Conservation (phyloP, 495 filamentous ascomycete genomes). For the Melanomma pulvis-pyrius region DNA sequence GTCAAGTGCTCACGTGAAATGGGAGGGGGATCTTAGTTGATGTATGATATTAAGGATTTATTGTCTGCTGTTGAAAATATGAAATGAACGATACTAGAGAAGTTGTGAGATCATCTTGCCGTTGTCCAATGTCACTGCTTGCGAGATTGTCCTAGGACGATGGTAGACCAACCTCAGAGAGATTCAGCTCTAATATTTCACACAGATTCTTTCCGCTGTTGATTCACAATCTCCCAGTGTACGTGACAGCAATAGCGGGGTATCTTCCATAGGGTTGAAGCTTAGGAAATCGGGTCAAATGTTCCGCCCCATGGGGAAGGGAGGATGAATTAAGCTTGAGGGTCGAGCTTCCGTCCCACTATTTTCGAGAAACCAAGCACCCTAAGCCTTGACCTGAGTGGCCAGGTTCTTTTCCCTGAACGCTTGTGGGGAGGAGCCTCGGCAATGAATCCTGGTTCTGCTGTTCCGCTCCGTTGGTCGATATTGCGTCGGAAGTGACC, state of each 20-base stretch:
- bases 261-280: no score
- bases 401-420: neutral
- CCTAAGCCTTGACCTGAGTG: neutral
- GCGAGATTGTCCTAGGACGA: no score
- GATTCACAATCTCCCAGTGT: no score
- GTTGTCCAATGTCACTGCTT: no score
- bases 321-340: neutral
- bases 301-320: neutral
- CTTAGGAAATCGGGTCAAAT: neutral
- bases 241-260: no score
- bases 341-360: neutral
- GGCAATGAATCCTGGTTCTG: neutral
- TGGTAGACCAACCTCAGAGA: no score
- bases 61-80: neutral
- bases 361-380: neutral
- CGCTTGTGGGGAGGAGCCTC: neutral
- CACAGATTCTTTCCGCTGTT: no score
- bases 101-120: neutral
- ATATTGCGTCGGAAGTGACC: slow-evolving; percentile 4
- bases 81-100: neutral
- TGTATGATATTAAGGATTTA: neutral
- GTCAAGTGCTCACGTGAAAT: neutral
- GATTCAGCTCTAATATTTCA: no score
- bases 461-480: neutral
- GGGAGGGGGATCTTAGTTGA: neutral